Evolutionary conservation across 2,329 filamentous ascomycete genomes (phyloP).

Genomic region (Sphaerulina musiva): DNA sequence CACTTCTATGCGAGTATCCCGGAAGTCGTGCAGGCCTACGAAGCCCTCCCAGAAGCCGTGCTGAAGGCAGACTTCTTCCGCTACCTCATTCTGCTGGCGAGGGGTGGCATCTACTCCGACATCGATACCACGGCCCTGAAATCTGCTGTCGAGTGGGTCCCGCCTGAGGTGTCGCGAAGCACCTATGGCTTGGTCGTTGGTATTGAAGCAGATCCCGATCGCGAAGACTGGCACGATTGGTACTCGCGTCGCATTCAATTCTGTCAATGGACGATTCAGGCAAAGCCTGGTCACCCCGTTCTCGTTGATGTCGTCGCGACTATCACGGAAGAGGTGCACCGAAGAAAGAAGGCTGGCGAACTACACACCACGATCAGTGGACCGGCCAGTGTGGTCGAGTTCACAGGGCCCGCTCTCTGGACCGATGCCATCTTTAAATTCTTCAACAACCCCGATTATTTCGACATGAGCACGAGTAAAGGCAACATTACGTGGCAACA

Average conservation of each 20-base stretch:
- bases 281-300: slow-evolving; percentile 88
- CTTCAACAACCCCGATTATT: slow-evolving; percentile 86
- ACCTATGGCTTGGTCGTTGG: slow-evolving; percentile 82
- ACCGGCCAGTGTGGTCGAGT: slow-evolving; percentile 66
- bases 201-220: slow-evolving; percentile 92
- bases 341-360: slow-evolving; percentile 60
- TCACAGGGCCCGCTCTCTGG: slow-evolving; percentile 91
- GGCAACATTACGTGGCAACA: slow-evolving; percentile 76
- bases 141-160: slow-evolving; percentile 82
- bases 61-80: slow-evolving; percentile 61
- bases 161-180: slow-evolving; percentile 65
- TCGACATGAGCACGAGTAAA: slow-evolving; percentile 65
- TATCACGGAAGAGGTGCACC: slow-evolving; percentile 76
- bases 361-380: slow-evolving; percentile 54
- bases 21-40: slow-evolving; percentile 46
- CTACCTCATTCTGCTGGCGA: slow-evolving; percentile 64
- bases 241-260: slow-evolving; percentile 96
- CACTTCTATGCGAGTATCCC: slow-evolving; percentile 72
- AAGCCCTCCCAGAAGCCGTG: slow-evolving; percentile 44
- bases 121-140: slow-evolving; percentile 86
- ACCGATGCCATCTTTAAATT: slow-evolving; percentile 88
- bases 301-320: slow-evolving; percentile 79
- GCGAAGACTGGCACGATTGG: slow-evolving; percentile 88
- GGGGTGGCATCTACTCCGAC: slow-evolving; percentile 69
- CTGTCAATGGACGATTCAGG: slow-evolving; percentile 98